Base-by-base conservation (phyloP, 129 eudicot genomes). In the Flaveria bidentis region DNA sequence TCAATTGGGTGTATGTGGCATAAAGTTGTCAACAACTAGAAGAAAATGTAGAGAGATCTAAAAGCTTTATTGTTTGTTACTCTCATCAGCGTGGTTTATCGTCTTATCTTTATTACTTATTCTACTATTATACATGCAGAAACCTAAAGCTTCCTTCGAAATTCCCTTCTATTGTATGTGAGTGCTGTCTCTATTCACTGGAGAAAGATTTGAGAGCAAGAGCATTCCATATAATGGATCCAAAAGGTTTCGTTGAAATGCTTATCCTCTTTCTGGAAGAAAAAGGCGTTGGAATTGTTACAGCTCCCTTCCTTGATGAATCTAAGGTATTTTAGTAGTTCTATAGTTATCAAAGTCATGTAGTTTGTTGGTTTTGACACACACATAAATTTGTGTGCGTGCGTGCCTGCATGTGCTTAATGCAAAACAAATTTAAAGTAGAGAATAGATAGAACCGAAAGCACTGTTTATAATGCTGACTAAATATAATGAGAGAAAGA, bases 91-190 rank as follows among this genome's bases (percentile, higher is more conserved):
- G n/a, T 47, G 9, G 18, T 44, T 60, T 47, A 47, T 67, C 20
- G 10, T 76, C 71, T 65, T 61, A 49, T 55, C 52, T 50, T 58
- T 55, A 12, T 33, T 64, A 15, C 66, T 60, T 28, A 16, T 65
- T 52, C 51, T 76, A 44, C 8, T 49, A 78, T 53, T 14, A 62
- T 76, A 8, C 42, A 4, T 81, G 85, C 88, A 93, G 98, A 82
- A 88, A 93, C 82, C 83, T 93, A 69, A 93, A 91, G 88, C 93
- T 93, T 84, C 98, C 98, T 28, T 93, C 98, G 71, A 86, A 89
- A 9, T 72, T 84, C 63, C 98, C 98, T 41, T 83, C 98, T 39
- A 76, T 93, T 69, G 98, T 93, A 77, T 88, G 98, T 49, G 98
- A 91, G 85, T 84, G 80, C 69, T 91, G 97, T 84, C 86, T 93